These are phyloP conservation scores for Xylariaceae sp. DNA, from an alignment of 2,329 filamentous ascomycete genomes.

Conservation along the genomic window DNA sequence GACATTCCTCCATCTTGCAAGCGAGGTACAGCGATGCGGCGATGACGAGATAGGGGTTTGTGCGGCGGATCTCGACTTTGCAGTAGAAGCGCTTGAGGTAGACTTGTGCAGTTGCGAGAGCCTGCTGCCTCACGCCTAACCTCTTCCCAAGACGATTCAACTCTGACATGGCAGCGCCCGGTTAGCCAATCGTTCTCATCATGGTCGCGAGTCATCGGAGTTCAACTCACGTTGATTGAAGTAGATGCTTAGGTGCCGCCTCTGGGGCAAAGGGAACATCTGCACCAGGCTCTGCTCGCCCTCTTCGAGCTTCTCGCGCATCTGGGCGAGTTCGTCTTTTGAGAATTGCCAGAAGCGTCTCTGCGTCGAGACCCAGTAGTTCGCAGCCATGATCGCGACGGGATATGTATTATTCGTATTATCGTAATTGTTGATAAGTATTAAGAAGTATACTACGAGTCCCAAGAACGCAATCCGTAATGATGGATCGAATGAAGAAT, in stretches of 20 bases:
- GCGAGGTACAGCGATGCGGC: constrained; percentile 93
- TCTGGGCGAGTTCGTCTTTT: constrained; percentile 68
- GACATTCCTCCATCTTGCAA: constrained; percentile 96
- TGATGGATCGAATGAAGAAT: too few relatives aligned
- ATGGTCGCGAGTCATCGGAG: not conserved
- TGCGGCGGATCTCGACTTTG: constrained; percentile 83
- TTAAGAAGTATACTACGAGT: not conserved
- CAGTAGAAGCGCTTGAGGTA: constrained; percentile 94
- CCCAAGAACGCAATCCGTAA: too few relatives aligned
- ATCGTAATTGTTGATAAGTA: not conserved
- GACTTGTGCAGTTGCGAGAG: constrained; percentile 86
- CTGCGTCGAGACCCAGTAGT: constrained; percentile 96
- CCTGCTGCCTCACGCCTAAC: constrained; percentile 80
- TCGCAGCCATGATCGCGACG: constrained; percentile 67
- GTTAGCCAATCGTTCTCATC: constrained; percentile 5
- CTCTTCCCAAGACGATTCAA: constrained; percentile 78
- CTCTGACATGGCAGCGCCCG: constrained; percentile 46
- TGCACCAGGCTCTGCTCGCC: constrained; percentile 68
- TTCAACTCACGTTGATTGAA: constrained; percentile 72
- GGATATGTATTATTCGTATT: too few relatives aligned
- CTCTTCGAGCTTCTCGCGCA: constrained; percentile 72
- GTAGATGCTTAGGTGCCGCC: constrained; percentile 80
- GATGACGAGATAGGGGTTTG: constrained; percentile 87
- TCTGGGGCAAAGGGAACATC: constrained; percentile 76
- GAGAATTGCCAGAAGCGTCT: constrained; percentile 86